Evolutionary conservation across 495 filamentous ascomycete species (phyloP), one percentile per base, ranked within the genome.

Genomic region (Cercophora samala): DNA sequence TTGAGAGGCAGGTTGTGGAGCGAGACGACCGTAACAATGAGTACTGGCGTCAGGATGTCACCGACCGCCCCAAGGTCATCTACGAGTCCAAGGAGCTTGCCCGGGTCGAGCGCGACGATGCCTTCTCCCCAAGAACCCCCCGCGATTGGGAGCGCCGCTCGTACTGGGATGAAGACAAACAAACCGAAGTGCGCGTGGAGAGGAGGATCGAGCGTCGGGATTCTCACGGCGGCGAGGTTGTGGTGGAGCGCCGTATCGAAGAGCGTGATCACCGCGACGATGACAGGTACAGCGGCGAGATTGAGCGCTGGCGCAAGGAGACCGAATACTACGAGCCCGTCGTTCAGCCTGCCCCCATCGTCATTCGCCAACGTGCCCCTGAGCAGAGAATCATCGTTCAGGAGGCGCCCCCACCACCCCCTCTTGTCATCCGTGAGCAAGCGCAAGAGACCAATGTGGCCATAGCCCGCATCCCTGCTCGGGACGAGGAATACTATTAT

Each of bases 301-400:
- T 89, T 21, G 86, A 88, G 74, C 83, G 80, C 68, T 89, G 88
- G 74, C 83, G 85, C 74, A 86, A 85, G 71, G 87, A 90, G 65
- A 85, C 85, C 56, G 91, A 93, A 64, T 88, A 88, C 76, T 90
- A 86, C 76, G 81, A 86, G 25, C 81, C 83, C 55, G 77, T 81
- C 0, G 37, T 46, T 13, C 80, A 82, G 62, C 77, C 62, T 0
- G 65, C 83, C 64, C 87, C 89, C 55, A 88, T 90, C 69, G 80
- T 92, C 71, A 90, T 93, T 76, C 89, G 85, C 69, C 87, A 87
- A 66, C 74, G 80, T 53, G 75, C 78, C 51, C 78, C 78, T 56
- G 86, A 92, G 71, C 88, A 91, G 70, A 86, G 85, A 73, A 86
- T 93, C 78, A 89, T 93, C 71, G 83, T 93, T 67, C 85, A 90